These are phyloP conservation scores for Filobasidium wieringae DNA, from an alignment of 768 basidiomycete species.

Conservation along the genomic window DNA sequence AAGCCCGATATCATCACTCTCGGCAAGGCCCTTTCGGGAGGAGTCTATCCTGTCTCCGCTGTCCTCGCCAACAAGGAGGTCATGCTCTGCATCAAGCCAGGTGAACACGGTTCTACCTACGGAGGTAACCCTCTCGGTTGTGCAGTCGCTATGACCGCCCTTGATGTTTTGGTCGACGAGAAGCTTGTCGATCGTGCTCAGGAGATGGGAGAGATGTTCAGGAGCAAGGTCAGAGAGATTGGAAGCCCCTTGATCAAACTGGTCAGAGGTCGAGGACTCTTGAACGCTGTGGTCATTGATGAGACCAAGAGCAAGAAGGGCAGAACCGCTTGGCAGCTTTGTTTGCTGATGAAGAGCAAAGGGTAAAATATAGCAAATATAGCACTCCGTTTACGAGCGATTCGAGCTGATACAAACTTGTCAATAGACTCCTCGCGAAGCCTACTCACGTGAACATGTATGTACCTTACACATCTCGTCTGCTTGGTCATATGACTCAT, in stretches of 20 bases:
- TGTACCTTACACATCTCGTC: constrained; percentile 32
- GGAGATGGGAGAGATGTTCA: constrained; percentile 68
- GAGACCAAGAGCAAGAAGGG: constrained; percentile 64
- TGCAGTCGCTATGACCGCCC: constrained; percentile 86
- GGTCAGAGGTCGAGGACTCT: constrained; percentile 73
- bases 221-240: constrained; percentile 42
- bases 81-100: constrained; percentile 87
- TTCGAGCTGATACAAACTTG: neutral
- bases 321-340: constrained; percentile 89
- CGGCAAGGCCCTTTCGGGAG: constrained; percentile 93
- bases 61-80: constrained; percentile 82
- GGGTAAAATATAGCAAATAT: constrained; percentile 47
- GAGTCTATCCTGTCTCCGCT: constrained; percentile 91
- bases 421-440: constrained; percentile 61
- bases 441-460: constrained; percentile 91
- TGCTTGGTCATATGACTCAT: neutral
- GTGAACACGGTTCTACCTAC: constrained; percentile 92
- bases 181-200: constrained; percentile 68
- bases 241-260: constrained; percentile 54
- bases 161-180: constrained; percentile 83
- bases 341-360: constrained; percentile 76
- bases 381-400: neutral
- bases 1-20: constrained; percentile 84
- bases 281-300: constrained; percentile 90
- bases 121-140: constrained; percentile 94